Evolutionary conservation across 306 rosid species (phyloP).

Genomic region (Pyrus bretschneideri): DNA sequence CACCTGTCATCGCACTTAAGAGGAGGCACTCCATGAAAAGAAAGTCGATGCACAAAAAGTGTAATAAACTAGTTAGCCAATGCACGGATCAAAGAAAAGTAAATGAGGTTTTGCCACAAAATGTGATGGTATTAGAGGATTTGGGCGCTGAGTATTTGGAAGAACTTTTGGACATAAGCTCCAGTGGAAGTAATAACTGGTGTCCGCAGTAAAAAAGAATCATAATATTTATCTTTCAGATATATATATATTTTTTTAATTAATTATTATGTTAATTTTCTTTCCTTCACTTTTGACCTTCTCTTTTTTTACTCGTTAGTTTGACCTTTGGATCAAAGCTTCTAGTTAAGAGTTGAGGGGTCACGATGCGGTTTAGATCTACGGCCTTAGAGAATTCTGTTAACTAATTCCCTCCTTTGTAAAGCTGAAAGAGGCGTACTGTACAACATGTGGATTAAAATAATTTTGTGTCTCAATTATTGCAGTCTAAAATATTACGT

Average conservation of each 20-base stretch:
- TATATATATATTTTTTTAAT: neutral
- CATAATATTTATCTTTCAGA: neutral
- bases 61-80: neutral
- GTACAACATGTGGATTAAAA: neutral
- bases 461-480: neutral
- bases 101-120: neutral
- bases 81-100: neutral
- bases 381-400: neutral
- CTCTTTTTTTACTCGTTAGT: neutral
- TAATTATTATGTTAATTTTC: neutral
- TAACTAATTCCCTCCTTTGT: neutral
- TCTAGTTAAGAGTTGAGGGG: conserved; percentile 5
- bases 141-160: conserved; percentile 76
- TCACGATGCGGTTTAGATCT: neutral
- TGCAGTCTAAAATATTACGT: neutral
- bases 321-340: neutral
- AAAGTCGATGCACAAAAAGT: conserved; percentile 9
- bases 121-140: conserved; percentile 38
- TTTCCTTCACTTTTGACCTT: neutral
- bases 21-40: conserved; percentile 22
- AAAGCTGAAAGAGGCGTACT: conserved; percentile 2
- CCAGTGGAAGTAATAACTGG: neutral
- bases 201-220: neutral
- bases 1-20: conserved; percentile 73
- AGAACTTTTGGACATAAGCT: conserved; percentile 40